Base-by-base conservation (phyloP, 306 rosid species). In the Echinosophora koreensis region DNA sequence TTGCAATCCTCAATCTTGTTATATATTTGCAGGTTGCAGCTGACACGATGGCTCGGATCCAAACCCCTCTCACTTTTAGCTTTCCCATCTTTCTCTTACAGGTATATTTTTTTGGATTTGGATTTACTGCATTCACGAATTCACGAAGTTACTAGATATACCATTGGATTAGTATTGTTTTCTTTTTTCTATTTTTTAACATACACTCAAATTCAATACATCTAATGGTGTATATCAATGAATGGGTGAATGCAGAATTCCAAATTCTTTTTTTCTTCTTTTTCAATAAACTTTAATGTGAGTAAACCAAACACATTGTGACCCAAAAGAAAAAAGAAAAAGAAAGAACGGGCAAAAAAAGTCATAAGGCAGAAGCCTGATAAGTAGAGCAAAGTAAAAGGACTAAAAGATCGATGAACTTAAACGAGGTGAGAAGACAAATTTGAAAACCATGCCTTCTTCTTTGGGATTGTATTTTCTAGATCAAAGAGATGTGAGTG, bases 31-130 rank as follows among this genome's bases (percentile, higher is more conserved):
- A 62, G 91, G 77, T 80, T 91, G 96, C 96, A 69, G 88, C 94
- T 86, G 97, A 94, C 96, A 94, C 90, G 96, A 94, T 85, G 94
- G 34, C 94, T 91, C 94, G 90, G 94, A 91, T 91, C 97, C 92
- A 88, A 82, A 78, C 84, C 75, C 86, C 78, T 86, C 83, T 73
- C 85, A 75, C 81, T 85, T 39, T 75, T 80, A 58, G 16, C 74
- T 30, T 65, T 63, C 82, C 64, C 67, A 77, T 73, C 60, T 55
- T 66, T 57, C 74, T 69, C 52, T 6, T 30, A 3, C 57, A 44
- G 46, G 70, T 85, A 70, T 69, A 38, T 28, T 5, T 37, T 22
- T 22, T 22, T 22, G 22, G 22, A 22, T 22, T 22, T 22, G 22
- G 1, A 22, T 22, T 22, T 22, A 22, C 22, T 22, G 22, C 22